Percentiles rank a stretch among this genome's conserved stretches.
phyloP scores from a whole-genome alignment of 768 basidiomycete species.

The Amanita polypyramis region DNA sequence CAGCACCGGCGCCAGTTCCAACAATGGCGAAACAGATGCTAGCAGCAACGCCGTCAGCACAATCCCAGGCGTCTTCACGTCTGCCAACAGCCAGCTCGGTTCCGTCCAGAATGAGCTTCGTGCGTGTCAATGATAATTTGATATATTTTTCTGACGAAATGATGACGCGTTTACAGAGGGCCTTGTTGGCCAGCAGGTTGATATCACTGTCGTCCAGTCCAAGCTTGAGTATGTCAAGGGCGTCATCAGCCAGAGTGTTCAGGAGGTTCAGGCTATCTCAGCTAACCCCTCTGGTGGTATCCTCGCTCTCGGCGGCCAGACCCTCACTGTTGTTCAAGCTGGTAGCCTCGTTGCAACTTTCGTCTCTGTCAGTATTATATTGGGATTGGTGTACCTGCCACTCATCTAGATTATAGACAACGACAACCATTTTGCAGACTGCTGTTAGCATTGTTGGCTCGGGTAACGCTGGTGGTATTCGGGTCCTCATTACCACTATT shows the following conservation, averaged over 20 bases:
- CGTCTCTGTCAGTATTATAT: slow-evolving; percentile 7
- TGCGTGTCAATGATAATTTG: neutral
- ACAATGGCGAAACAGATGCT: neutral
- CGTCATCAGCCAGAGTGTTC: slow-evolving; percentile 7
- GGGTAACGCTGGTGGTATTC: neutral
- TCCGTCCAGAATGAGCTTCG: neutral
- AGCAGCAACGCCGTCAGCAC: neutral
- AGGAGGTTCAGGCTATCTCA: slow-evolving; percentile 11
- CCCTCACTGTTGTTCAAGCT: slow-evolving; percentile 9
- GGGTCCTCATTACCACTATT: neutral
- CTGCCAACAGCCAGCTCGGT: neutral
- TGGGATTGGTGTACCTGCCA: neutral
- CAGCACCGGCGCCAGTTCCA: no score
- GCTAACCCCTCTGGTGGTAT: slow-evolving; percentile 5
- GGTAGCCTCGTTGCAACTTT: slow-evolving; percentile 9
- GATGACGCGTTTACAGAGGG: neutral
- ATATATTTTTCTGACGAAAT: neutral
- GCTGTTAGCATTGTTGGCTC: no score
- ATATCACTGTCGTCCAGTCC: slow-evolving; percentile 5
- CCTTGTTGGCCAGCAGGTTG: neutral
- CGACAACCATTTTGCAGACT: slow-evolving; percentile 4
- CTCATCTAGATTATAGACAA: neutral
- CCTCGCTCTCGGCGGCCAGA: slow-evolving; percentile 10
- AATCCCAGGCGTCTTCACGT: neutral
- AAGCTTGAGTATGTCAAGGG: slow-evolving; percentile 11